A percentile compares a stretch with the other conserved stretches of the same genome.
These are phyloP conservation scores for Fraxinus angustifolia DNA, from an alignment of 305 asterid genomes.

Conservation along the genomic window DNA sequence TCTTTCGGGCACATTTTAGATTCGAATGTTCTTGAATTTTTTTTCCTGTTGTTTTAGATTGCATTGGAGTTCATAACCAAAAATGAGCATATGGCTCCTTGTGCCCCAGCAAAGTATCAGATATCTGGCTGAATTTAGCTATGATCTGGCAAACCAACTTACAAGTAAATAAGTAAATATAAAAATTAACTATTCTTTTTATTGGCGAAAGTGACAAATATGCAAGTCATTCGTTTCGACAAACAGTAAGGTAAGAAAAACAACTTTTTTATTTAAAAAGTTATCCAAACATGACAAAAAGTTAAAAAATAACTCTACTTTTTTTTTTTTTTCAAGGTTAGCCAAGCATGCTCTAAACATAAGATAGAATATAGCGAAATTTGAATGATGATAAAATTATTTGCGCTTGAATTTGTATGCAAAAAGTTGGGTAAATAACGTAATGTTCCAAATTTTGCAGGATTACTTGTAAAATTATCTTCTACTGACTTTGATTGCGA, in stretches of 20 bases:
- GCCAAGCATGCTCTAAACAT: not conserved
- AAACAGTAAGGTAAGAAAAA: not conserved
- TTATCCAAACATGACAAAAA: not conserved
- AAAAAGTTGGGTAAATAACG: not conserved
- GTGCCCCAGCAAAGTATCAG: not conserved
- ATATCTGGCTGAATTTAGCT: not conserved
- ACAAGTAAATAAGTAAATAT: not conserved
- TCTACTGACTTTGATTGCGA: not conserved
- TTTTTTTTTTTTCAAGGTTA: not conserved
- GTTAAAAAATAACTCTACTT: not conserved
- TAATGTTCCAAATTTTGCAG: not conserved
- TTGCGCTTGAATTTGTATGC: not conserved
- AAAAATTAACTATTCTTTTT: not conserved
- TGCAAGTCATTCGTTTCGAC: not conserved
- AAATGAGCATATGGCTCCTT: not conserved
- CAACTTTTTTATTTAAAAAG: not conserved
- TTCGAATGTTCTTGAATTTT: not conserved
- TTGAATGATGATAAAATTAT: not conserved
- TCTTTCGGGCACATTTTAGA: not conserved
- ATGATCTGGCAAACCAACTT: not conserved
- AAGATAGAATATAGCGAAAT: not conserved
- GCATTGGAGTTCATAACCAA: not conserved
- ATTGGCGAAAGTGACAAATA: not conserved
- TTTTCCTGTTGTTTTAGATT: not conserved
- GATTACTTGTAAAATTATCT: not conserved